Evolutionary conservation across 78 protist species (phyloP), one percentile per base, ranked within the genome.

Genomic region (Anaeramoeba ignava): DNA sequence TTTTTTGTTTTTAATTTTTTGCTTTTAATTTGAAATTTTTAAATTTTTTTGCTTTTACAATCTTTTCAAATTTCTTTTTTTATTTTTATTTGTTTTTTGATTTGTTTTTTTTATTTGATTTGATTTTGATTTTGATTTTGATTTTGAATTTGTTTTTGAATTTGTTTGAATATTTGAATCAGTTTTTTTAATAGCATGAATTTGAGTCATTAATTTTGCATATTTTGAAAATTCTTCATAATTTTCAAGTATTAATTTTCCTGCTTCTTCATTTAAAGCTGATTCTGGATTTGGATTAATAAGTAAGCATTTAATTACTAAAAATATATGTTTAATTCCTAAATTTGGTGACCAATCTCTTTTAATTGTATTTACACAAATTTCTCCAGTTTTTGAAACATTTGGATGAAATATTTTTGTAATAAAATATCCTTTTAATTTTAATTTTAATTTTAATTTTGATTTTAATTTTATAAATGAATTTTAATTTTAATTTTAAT

Each of bases 241-340:
- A 73, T 90, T 88, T 78, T 97, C 99, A 73, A 93, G 86, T 3
- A 95, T 81, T 33, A 96, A 87, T 87, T 88, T 90, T 1, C 96
- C 97, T 2, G 99, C 99, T 80, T 94, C 98, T 81, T 95, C 99
- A 84, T 98, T 98, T 54, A 98, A 94, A 0, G 99, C 98, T 1
- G 96, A 91, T 83, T 94, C 99, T 0, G 98, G 96, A 91, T 94
- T 94, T 36, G 99, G 99, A 31, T 86, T 93, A 82, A 98, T 94
- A 39, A 98, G 90, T 39, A 98, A 88, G 85, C 99, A 96, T 67
- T 94, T 88, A 78, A 98, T 84, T 1, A 93, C 92, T 95, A 91
- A 41, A 33, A 97, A 82, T 40, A 97, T 83, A 83, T 95, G 96
- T 41, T 87, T 42, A 33, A 97, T 54, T 39, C 95, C 95, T n/a